Evolutionary conservation across 495 filamentous ascomycete genomes (phyloP), one percentile per base, ranked within the genome.

Genomic region (Xylaria palmicola): DNA sequence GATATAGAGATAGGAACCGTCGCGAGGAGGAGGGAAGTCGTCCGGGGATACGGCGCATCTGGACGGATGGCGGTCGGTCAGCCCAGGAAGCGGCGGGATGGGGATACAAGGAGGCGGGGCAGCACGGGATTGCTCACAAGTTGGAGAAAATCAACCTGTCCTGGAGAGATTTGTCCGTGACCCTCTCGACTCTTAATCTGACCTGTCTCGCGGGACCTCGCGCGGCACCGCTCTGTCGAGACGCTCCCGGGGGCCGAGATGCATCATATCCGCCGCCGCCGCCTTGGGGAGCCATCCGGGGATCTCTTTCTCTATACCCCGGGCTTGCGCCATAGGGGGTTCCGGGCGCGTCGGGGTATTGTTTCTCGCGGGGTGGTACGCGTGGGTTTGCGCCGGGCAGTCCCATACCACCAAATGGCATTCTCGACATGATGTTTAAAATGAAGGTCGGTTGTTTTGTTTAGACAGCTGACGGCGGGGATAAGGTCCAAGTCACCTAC

Each of bases 11-110:
- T 77, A 72, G 61, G 68, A 55, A 51, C 69, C 69, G 53, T 75
- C 72, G 24, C 65, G 72, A 56, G 62, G 69, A 29, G 74, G 73
- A 7, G 73, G 75, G 57, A 77, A 77, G 60, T 77, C 72, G 49
- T 72, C 71, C 30, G 74, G 74, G 3, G 75, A 76, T 22, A 78
- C 75, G 56, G 76, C 76, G 60, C 60, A 77, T 50, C 72, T 76
- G 34, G 17, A 27, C 32, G 15, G n/a, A 27, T 40, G 15, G n/a
- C 30, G 29, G 24, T 22, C 40, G 20, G 50, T 52, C 20, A 44
- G 47, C 17, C 13, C 4, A 22, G 1, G 19, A 17, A 49, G 15
- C 27, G 2, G 37, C 1, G 4, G 54, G 26, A 2, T 13, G 24
- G 19, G 29, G 5, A 32, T 26, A 34, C 26, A 7, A 24, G 13